Evolutionary conservation across 2,329 filamentous ascomycete genomes (phyloP).

Genomic region (Apiospora phragmitis): DNA sequence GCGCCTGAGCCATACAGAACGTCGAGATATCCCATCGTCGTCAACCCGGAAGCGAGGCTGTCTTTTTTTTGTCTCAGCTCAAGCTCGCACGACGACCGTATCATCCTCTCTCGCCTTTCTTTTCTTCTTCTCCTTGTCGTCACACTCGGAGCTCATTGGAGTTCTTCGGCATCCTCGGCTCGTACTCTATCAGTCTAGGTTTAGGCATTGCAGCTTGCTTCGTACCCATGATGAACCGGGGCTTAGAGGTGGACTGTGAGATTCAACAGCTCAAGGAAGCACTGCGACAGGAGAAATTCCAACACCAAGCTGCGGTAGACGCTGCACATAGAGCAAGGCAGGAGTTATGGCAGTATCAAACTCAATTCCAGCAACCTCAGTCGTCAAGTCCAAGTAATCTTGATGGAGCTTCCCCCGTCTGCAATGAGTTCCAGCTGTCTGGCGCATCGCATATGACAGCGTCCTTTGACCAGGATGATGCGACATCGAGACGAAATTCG

Average conservation of each 20-base stretch:
- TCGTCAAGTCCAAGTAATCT: conserved; percentile 22
- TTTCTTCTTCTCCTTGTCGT: not conserved
- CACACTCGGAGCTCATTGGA: not conserved
- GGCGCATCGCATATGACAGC: conserved; percentile 21
- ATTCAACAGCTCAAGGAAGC: conserved; percentile 28
- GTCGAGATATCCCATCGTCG: not conserved
- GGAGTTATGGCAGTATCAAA: conserved; percentile 27
- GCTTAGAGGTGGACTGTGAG: conserved; percentile 25
- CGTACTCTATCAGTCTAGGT: conserved; percentile 1
- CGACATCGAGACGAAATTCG: conserved; percentile 29
- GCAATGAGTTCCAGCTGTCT: conserved; percentile 31
- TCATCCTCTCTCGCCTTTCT: not conserved
- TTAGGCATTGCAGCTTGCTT: conserved; percentile 6
- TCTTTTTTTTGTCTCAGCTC: not conserved
- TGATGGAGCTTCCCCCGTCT: conserved; percentile 21
- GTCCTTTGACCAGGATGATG: conserved; percentile 23
- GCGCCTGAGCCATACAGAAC: not conserved
- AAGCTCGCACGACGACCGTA: not conserved
- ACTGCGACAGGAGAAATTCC: conserved; percentile 21
- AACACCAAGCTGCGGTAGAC: conserved; percentile 22
- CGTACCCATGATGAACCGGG: conserved; percentile 25
- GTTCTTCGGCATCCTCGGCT: not conserved
- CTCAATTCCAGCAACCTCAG: conserved; percentile 25
- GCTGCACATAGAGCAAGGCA: conserved; percentile 24
- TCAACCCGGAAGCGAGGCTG: conserved; percentile 3